phyloP scores from a whole-genome alignment of 345 rosid genomes.

The Fremontodendron californicum region DNA sequence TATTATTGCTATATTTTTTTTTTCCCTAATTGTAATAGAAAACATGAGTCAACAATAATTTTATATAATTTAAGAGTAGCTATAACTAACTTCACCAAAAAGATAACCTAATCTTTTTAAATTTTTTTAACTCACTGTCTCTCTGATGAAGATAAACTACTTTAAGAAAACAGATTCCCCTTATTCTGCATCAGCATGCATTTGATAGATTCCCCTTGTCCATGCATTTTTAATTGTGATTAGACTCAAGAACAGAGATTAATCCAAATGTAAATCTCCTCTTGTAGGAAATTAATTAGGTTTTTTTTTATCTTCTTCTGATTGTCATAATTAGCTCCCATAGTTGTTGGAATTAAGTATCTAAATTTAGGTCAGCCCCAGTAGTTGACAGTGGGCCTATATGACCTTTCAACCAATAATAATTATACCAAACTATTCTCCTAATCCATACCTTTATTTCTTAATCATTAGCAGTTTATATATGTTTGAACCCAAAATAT shows the following conservation, averaged over 20 bases:
- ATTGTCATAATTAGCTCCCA: neutral
- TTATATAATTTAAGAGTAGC: neutral
- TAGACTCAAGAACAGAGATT: neutral
- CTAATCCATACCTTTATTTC: neutral
- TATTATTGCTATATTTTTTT: no score
- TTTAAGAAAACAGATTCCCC: neutral
- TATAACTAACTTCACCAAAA: constrained; percentile 6
- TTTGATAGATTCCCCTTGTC: neutral
- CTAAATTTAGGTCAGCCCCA: constrained; percentile 4
- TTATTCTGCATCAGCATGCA: neutral
- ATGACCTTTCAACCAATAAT: neutral
- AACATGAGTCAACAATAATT: neutral
- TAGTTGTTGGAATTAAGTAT: neutral
- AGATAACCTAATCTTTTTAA: neutral
- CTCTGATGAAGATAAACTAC: neutral
- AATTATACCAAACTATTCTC: neutral
- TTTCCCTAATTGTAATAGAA: neutral
- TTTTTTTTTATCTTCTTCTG: neutral
- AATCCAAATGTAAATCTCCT: neutral
- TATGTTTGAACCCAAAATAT: neutral
- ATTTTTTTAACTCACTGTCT: neutral
- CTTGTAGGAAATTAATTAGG: neutral
- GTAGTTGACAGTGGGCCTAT: constrained; percentile 20
- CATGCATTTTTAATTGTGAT: neutral
- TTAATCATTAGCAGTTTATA: neutral